Base-by-base conservation (phyloP, 164 flowering plant genomes). In the Stephania cephalantha region DNA sequence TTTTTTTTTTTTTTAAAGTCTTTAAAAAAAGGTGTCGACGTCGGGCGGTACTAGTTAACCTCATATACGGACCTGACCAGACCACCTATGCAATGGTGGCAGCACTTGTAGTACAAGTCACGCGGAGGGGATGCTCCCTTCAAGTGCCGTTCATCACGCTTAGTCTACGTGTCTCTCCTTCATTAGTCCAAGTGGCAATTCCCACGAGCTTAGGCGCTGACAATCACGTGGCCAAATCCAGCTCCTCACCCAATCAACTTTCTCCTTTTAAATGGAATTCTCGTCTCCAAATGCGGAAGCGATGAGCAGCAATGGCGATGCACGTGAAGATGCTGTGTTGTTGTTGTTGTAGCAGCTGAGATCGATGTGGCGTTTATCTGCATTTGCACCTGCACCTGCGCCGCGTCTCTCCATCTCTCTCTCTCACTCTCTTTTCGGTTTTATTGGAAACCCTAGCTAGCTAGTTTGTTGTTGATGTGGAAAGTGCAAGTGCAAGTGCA, bases 301-400 rank as follows among this genome's bases (percentile, higher is more conserved):
- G 11, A 50, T 50, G 9, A 25, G 25, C 25, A 65, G 22, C 7
- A 68, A 13, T 30, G 70, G 70, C 7, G 69, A 10, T 53, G 13
- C 25, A 25, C 25, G 17, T 4, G 18, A 11, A 9, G 18, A 53
- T 53, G 18, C 1, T 53, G 13, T 53, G 5, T 13, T 18, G 13
- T 9, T 0, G 5, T 67, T 67, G 6, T 67, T 9, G 3, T 67
- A 29, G 15, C 45, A 31, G 70, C 15, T 18, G 44, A 68, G 70
- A n/a, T n/a, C n/a, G n/a, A 68, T 31, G 70, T 11, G 3, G 70
- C 46, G 44, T 11, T 30, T n/a, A 20, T 70, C 71, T 70, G 71
- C 71, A 70, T 46, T 70, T 70, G 71, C 71, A 70, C 71, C 71
- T 70, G 71, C 71, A 70, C 71, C 71, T 44, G 66, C 20, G 20